A percentile compares a stretch with the other conserved stretches of the same genome.
Conservation (phyloP, 1,284 basidiomycete species). For the Cerioporus squamosus region DNA sequence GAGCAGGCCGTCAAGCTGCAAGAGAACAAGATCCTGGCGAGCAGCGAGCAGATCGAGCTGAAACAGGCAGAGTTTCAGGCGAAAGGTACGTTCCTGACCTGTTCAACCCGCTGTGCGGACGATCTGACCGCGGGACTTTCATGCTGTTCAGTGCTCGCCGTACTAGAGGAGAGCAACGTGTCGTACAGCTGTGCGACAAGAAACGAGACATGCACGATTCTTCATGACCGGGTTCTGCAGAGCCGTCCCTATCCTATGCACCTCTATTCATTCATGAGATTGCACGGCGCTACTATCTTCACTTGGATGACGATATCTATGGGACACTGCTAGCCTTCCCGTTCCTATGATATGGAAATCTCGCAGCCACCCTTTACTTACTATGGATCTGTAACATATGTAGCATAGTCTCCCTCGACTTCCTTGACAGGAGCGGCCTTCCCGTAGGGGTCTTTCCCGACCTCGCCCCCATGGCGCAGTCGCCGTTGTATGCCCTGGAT, state of each 20-base stretch:
- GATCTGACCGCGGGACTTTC: neutral
- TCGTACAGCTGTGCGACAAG: conserved; percentile 49
- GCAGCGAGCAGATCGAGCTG: conserved; percentile 58
- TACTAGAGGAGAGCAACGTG: conserved; percentile 59
- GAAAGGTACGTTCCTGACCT: conserved; percentile 48
- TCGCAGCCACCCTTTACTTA: neutral
- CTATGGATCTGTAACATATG: conserved; percentile 19
- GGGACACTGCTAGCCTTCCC: neutral
- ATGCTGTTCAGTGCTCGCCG: conserved; percentile 52
- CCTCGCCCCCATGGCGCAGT: no score
- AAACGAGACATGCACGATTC: conserved; percentile 41
- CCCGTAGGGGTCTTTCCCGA: neutral
- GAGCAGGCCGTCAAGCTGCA: conserved; percentile 59
- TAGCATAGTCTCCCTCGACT: conserved; percentile 13
- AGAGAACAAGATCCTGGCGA: conserved; percentile 52
- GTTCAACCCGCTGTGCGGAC: neutral
- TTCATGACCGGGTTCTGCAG: conserved; percentile 3
- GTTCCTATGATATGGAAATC: no score
- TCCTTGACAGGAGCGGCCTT: neutral
- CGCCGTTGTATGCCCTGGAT: neutral
- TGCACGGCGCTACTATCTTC: neutral
- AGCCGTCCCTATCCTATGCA: neutral
- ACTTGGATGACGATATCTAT: conserved; percentile 6
- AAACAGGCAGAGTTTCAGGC: conserved; percentile 59
- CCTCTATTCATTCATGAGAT: neutral